phyloP scores from a whole-genome alignment of 2,329 filamentous ascomycete species.

The Orbilia javanica region DNA sequence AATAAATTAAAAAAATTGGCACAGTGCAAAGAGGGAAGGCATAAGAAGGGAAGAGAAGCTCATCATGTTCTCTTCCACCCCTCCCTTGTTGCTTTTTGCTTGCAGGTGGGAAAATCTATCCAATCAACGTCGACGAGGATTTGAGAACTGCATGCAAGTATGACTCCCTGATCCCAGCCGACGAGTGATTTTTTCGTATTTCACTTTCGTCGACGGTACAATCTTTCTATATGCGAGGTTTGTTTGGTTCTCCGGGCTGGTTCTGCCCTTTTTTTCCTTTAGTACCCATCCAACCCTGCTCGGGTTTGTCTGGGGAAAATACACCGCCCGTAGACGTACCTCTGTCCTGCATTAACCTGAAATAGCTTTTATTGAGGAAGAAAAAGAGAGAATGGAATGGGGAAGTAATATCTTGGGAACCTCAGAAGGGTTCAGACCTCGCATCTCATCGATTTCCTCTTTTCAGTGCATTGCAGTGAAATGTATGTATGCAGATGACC shows the following conservation, averaged over 20 bases:
- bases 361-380: constrained; percentile 42
- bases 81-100: constrained; percentile 50
- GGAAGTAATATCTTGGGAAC: constrained; percentile 47
- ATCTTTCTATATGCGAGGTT: constrained; percentile 17
- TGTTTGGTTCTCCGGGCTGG: constrained; percentile 20
- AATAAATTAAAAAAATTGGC: constrained; percentile 51
- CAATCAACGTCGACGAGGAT: constrained; percentile 54
- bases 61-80: constrained; percentile 54
- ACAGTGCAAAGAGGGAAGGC: constrained; percentile 57
- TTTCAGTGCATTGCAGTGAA: constrained; percentile 57
- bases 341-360: constrained; percentile 56
- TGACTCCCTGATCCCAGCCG: constrained; percentile 59
- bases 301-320: constrained; percentile 45
- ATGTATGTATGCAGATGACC: constrained; percentile 43
- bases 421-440: constrained; percentile 51
- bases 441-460: constrained; percentile 59
- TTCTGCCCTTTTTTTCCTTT: constrained; percentile 44
- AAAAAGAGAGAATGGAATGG: constrained; percentile 29
- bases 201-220: constrained; percentile 53
- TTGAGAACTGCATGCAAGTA: constrained; percentile 58
- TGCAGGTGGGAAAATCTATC: constrained; percentile 41
- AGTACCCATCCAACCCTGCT: constrained; percentile 45
- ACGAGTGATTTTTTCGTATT: constrained; percentile 59
- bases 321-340: constrained; percentile 50
- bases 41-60: constrained; percentile 60